These are phyloP conservation scores for Hypoxylon sp. DNA, from an alignment of 2,329 filamentous ascomycete species.

Conservation along the genomic window DNA sequence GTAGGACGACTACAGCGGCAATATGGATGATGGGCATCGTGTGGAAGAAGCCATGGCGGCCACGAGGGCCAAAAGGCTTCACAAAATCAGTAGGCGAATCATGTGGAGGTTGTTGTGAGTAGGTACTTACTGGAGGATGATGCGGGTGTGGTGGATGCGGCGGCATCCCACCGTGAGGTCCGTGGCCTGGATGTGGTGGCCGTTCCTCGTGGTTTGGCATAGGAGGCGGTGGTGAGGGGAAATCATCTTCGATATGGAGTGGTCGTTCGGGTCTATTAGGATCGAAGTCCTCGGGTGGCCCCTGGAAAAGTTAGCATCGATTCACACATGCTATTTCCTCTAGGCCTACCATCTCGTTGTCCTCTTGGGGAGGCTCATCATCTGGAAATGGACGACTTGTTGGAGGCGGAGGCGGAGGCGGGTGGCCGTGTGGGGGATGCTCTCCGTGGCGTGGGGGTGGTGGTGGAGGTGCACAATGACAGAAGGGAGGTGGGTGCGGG, in stretches of 20 bases:
- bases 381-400: conserved; percentile 18
- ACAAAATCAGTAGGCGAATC: conserved; percentile 20
- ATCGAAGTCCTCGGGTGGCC: conserved; percentile 20
- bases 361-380: conserved; percentile 11
- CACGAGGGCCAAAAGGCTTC: conserved; percentile 38
- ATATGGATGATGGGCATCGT: conserved; percentile 36
- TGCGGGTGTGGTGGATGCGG: conserved; percentile 25
- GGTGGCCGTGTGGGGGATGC: conserved; percentile 34
- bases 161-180: conserved; percentile 15
- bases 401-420: conserved; percentile 34
- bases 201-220: conserved; percentile 22
- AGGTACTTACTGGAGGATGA: conserved; percentile 29
- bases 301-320: conserved; percentile 28
- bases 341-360: conserved; percentile 28
- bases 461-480: conserved; percentile 51
- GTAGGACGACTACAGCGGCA: conserved; percentile 44
- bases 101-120: not conserved
- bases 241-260: conserved; percentile 11
- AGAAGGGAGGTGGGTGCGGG: conserved; percentile 47
- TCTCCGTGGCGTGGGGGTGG: conserved; percentile 35
- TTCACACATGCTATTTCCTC: not conserved
- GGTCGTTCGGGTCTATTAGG: conserved; percentile 20
- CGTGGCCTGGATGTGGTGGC: conserved; percentile 25
- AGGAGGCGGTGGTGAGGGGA: conserved; percentile 30
- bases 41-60: conserved; percentile 30